Evolutionary conservation across 768 basidiomycete genomes (phyloP).

Genomic region (Boletus rubroflammeus): DNA sequence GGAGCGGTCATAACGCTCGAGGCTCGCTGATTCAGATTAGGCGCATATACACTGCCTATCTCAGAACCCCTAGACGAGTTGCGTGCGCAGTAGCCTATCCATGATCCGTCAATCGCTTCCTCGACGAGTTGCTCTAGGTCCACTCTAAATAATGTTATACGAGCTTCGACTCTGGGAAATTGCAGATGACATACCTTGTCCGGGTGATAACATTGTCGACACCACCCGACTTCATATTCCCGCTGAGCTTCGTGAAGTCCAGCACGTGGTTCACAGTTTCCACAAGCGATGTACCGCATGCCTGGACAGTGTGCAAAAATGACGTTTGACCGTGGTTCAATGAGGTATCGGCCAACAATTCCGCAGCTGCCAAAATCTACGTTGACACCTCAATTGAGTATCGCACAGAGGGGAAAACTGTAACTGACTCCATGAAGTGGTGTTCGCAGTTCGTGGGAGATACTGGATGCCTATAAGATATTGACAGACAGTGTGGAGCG

Average conservation of each 20-base stretch:
- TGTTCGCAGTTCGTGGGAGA: conserved; percentile 88
- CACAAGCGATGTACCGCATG: conserved; percentile 91
- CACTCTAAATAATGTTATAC: conserved; percentile 38
- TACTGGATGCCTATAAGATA: conserved; percentile 43
- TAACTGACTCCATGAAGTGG: conserved; percentile 80
- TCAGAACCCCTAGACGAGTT: conserved; percentile 68
- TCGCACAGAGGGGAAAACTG: background rate
- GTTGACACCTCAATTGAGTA: background rate
- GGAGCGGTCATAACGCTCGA: conserved; percentile 38
- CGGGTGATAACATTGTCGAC: conserved; percentile 72
- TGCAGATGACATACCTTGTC: conserved; percentile 46
- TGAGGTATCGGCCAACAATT: conserved; percentile 82
- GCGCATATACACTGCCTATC: conserved; percentile 91
- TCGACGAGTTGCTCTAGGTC: conserved; percentile 81
- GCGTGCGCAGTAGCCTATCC: conserved; percentile 88
- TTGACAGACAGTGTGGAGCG: background rate
- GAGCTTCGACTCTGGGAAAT: background rate
- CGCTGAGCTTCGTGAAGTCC: conserved; percentile 93
- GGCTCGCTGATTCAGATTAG: conserved; percentile 48
- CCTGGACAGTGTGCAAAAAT: conserved; percentile 90
- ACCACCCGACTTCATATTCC: conserved; percentile 74
- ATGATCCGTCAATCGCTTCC: conserved; percentile 89
- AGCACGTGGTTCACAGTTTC: conserved; percentile 97
- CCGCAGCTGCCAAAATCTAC: conserved; percentile 87
- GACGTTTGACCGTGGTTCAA: conserved; percentile 79